Evolutionary conservation across 1,139 yeast species (phyloP), one percentile per base, ranked within the genome.

Genomic region (Geotrichum phurueaensis): DNA sequence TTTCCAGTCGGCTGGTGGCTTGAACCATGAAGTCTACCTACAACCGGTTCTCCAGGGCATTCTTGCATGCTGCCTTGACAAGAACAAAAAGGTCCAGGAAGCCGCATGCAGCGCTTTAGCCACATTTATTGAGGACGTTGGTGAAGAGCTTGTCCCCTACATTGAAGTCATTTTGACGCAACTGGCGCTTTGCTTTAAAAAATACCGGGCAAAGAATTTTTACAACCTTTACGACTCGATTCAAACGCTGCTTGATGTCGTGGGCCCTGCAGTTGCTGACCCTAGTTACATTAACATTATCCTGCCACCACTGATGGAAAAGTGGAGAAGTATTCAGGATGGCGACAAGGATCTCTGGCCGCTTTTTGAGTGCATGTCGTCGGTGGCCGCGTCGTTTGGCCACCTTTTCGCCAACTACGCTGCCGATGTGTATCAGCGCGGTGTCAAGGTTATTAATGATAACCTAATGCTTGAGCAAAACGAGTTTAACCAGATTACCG

Each of bases 91-190:
- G 64, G 99, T 94, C 20, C 99, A 95, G 75, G 96, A 91, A 70
- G 87, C 96, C 58, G 97, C 96, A 1, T 89, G 96, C 69, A 84
- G 94, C 53, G 89, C 97, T 10, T 81, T 94, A 58, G 87, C 96
- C 0, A 85, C 86, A 58, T 87, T 91, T 64, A 84, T 92, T 56
- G 97, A 92, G 70, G 84, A 81, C 63, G 81, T 95, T 27, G 91
- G 89, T 62, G 82, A 79, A 48, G 70, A 82, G 61, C 76, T 86
- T 47, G 76, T 77, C 13, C 84, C 86, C 1, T 79, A 87, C 62
- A 78, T 89, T 63, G 87, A 80, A 63, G 87, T 86, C 15, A 78
- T 94, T 63, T 77, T 94, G 64, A 79, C 79, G 59, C 94, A 84
- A 69, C 85, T 92, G 73, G 81, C 85, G 62, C 75, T 80, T 63